These are phyloP conservation scores for Vanrija sp. DNA, from an alignment of 1,284 basidiomycete species.

Conservation along the genomic window DNA sequence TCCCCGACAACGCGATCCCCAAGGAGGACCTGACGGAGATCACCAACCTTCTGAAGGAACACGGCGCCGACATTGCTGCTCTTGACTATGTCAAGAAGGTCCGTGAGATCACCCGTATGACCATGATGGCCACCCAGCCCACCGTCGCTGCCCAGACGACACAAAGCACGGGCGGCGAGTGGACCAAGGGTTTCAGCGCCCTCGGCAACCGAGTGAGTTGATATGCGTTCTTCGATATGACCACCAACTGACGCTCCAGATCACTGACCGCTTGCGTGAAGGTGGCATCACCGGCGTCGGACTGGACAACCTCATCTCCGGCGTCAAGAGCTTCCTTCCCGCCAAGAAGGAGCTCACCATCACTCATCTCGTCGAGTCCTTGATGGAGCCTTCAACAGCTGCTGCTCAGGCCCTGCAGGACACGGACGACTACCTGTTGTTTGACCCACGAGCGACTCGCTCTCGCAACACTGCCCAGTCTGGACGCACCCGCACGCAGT, in stretches of 20 bases:
- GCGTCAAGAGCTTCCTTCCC: constrained; percentile 97
- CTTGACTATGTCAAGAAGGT: constrained; percentile 91
- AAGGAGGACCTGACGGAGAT: constrained; percentile 85
- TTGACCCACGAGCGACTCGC: constrained; percentile 79
- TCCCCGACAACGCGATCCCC: constrained; percentile 69
- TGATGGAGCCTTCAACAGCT: constrained; percentile 93
- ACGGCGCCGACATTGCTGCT: constrained; percentile 74
- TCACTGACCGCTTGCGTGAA: constrained; percentile 90
- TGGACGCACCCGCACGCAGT: constrained; percentile 55
- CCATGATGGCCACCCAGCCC: constrained; percentile 76
- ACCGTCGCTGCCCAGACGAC: constrained; percentile 52
- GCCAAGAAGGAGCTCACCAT: constrained; percentile 90
- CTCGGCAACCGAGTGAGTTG: constrained; percentile 75
- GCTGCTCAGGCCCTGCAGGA: constrained; percentile 89
- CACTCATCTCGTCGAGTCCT: constrained; percentile 86
- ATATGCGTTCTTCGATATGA: background rate
- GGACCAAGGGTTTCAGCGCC: constrained; percentile 80
- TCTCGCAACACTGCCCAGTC: constrained; percentile 53
- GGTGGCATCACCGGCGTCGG: constrained; percentile 63
- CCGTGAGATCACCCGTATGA: constrained; percentile 86
- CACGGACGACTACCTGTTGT: constrained; percentile 92
- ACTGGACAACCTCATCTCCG: constrained; percentile 90
- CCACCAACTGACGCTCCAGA: constrained; percentile 26
- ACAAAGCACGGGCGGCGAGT: constrained; percentile 51
- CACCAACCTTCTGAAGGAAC: constrained; percentile 75